Percentiles rank a stretch among this genome's conserved stretches.
phyloP scores from a whole-genome alignment of 352 stramenopile genomes.

The Phytophthora pluvialis region DNA sequence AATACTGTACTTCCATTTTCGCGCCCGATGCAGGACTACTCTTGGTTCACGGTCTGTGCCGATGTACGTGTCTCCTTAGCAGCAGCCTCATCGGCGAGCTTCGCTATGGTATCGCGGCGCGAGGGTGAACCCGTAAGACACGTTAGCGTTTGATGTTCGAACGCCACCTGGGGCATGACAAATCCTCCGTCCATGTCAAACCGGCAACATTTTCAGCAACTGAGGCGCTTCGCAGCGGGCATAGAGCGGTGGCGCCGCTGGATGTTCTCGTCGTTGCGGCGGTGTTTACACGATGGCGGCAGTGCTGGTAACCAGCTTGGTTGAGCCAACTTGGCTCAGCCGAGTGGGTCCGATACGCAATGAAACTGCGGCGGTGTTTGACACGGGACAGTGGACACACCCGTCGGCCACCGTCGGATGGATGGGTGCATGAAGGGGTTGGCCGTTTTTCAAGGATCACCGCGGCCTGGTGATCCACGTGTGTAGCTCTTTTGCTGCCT shows the following conservation, averaged over 20 bases:
- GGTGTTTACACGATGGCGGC: constrained; percentile 19
- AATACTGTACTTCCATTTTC: no score
- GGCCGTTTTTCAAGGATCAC: no score
- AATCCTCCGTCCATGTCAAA: constrained; percentile 32
- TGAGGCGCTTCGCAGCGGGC: constrained; percentile 1
- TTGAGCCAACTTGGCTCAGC: not conserved
- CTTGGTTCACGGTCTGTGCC: no score
- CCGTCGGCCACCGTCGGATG: not conserved
- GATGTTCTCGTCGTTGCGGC: constrained; percentile 42
- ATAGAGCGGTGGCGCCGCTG: constrained; percentile 24
- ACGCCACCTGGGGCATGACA: not conserved
- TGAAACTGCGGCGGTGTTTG: constrained; percentile 24
- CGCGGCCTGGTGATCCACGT: constrained; percentile 2
- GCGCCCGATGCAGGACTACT: no score
- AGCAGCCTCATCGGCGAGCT: not conserved
- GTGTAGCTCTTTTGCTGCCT: not conserved
- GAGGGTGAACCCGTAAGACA: constrained; percentile 14
- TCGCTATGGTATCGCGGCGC: not conserved
- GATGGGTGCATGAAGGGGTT: no score
- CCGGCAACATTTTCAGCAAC: constrained; percentile 12
- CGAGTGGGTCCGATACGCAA: not conserved
- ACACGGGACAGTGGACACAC: constrained; percentile 8
- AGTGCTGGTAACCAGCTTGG: no score
- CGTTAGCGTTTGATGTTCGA: constrained; percentile 27
- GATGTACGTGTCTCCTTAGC: not conserved